phyloP scores from a whole-genome alignment of 768 basidiomycete genomes.

The Pleurotus cornucopiae region DNA sequence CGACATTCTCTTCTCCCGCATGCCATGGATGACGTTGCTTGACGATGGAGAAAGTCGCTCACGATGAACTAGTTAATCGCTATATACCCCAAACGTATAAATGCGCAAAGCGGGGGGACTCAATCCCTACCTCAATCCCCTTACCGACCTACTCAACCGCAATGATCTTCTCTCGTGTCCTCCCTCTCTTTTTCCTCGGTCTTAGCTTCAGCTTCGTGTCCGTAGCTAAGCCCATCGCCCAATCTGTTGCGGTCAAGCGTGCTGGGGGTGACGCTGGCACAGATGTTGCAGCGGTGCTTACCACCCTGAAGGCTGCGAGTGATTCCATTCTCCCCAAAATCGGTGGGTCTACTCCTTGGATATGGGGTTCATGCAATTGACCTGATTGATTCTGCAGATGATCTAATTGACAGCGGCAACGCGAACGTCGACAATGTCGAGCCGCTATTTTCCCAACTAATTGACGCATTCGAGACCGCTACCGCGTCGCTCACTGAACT shows the following conservation, averaged over 20 bases:
- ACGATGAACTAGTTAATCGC: too few species aligned
- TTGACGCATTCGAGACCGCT: slow-evolving; percentile 17
- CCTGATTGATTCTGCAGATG: background rate
- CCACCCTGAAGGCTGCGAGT: slow-evolving; percentile 15
- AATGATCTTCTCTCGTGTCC: background rate
- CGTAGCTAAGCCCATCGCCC: background rate
- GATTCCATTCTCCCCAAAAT: slow-evolving; percentile 18
- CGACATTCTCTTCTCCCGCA: too few species aligned
- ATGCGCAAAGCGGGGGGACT: too few species aligned
- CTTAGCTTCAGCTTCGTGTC: background rate
- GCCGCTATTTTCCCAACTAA: slow-evolving; percentile 18
- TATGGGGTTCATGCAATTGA: background rate
- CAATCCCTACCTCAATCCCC: too few species aligned
- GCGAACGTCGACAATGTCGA: slow-evolving; percentile 15
- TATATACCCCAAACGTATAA: too few species aligned
- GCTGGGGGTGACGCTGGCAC: background rate
- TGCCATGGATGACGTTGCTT: too few species aligned
- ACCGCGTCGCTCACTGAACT: slow-evolving; percentile 15
- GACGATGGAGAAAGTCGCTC: too few species aligned
- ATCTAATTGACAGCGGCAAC: slow-evolving; percentile 6
- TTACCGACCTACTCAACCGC: too few species aligned
- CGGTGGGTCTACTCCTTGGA: slow-evolving; percentile 6
- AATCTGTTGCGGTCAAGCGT: background rate
- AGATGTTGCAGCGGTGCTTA: slow-evolving; percentile 17
- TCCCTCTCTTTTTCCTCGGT: background rate